Base-by-base conservation (phyloP, 192 early-diverging fungal genomes). In the Rhizoclosmatium globosum region DNA sequence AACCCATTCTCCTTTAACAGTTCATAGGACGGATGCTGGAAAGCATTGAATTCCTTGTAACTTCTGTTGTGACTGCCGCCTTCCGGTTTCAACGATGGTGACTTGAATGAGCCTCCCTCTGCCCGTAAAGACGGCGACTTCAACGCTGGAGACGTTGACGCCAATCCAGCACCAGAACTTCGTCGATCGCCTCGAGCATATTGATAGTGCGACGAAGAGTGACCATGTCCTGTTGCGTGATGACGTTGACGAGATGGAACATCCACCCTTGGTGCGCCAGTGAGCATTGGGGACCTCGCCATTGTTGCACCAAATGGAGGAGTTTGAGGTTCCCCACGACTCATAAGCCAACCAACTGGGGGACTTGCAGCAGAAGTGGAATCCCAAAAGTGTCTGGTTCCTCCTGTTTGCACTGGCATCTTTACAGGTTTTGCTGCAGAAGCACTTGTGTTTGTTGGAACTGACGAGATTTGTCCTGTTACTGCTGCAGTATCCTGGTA, bases 1-100 rank as follows among this genome's bases (percentile, higher is more conserved):
- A 97, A 99, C n/a, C 97, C 97, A 82, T 96, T 95, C 85, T 98
- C 97, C 70, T 93, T 94, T 83, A 98, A 84, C 23, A 98, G 87
- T 81, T 96, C 95, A 82, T 97, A 96, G 61, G 90, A 92, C 2
- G 97, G 97, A 82, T 98, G 97, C 87, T 88, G 85, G 82, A 88
- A 86, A 23, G 79, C 79, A 38, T 80, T 47, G 70, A 86, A 85
- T 64, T 87, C 86, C 60, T 87, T 87, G 77, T 73, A 87, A 44
- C 80, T 82, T 31, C 58, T 31, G 65, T n/a, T 42, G 13, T 7
- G 15, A 45, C 31, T 42, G 67, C 3, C 58, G 7, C 64, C 47
- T 47, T 21, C 62, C 21, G 21, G 3, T 38, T n/a, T 23, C 43
- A 48, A 17, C 46, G 66, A 23, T 45, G 42, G 66, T 2, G 42